Base-by-base conservation (phyloP, 2,329 filamentous ascomycete genomes). In the Cucurbitaria berberidis region DNA sequence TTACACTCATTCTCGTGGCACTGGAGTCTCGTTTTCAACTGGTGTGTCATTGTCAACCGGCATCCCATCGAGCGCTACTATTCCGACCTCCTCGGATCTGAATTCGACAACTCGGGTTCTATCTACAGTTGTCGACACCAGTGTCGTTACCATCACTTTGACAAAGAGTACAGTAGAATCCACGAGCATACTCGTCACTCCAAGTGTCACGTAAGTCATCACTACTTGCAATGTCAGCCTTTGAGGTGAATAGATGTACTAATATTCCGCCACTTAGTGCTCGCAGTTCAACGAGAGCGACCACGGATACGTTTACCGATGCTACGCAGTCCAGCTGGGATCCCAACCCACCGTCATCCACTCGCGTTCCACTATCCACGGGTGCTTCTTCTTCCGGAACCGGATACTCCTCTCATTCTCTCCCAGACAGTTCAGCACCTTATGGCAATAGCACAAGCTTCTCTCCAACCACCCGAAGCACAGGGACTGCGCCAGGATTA, bases 321-420 rank as follows among this genome's bases (percentile, higher is more conserved):
- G 63, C 54, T 24, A 61, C 58, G 21, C 49, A 55, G 10, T 60
- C 57, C 10, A 68, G 62, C 55, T 68, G 53, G 35, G 55, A 45
- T n/a, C 19, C 40, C 29, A 46, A 27, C 30, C 46, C 52, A 19
- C 53, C 59, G 18, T 50, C 57, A 5, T 48, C 57, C 1, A 27
- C 43, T 10, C 45, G 40, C 22, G 4, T 57, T n/a, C 36, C 57
- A 13, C 27, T 59, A 5, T 53, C 55, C 7, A 60, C 60, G 19
- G 51, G 48, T 16, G 35, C 38, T 15, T 24, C 38, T 8, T 53
- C 57, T 1, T 51, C 59, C 16, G 57, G 53, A 10, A 60, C 56
- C 21, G 48, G 42, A 0, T 46, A 44, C 22, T 32, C 16, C 34
- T 29, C 52, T 15, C 38, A 46, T 10, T 38, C 39, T 18, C 29